Conservation (phyloP, 2,329 filamentous ascomycete genomes). For the Nectriaceae sp. region DNA sequence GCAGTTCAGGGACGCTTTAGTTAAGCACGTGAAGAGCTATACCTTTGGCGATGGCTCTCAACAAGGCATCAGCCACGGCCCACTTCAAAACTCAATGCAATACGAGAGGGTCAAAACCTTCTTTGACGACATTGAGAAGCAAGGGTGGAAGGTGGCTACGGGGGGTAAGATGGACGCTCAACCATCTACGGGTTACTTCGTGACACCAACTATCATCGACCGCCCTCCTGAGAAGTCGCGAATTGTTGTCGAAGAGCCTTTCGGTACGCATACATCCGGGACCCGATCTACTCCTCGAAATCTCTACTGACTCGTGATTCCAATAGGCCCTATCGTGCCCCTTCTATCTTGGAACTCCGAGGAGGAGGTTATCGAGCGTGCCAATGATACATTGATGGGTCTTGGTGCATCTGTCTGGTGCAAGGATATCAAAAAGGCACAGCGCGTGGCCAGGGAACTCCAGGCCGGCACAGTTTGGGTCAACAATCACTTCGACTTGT, state of each 20-base stretch:
- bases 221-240: conserved; percentile 56
- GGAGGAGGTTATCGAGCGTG: conserved; percentile 56
- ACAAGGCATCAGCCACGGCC: conserved; percentile 34
- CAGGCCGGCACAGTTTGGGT: conserved; percentile 62
- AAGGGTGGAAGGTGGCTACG: conserved; percentile 5
- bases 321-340: conserved; percentile 59
- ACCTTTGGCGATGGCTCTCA: conserved; percentile 43
- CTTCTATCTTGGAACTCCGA: conserved; percentile 62
- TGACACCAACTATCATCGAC: conserved; percentile 59
- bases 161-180: not conserved
- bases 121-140: conserved; percentile 3
- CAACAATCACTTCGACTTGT: conserved; percentile 53
- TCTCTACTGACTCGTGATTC: too few species aligned
- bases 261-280: conserved; percentile 31
- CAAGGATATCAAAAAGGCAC: conserved; percentile 49
- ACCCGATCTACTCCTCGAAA: too few species aligned
- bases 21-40: conserved; percentile 36
- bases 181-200: conserved; percentile 51
- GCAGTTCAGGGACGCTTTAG: conserved; percentile 45
- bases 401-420: conserved; percentile 60
- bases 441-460: conserved; percentile 51
- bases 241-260: conserved; percentile 55
- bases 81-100: conserved; percentile 16
- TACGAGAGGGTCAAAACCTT: conserved; percentile 10
- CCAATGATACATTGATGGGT: conserved; percentile 53